phyloP scores from a whole-genome alignment of 441 rosid genomes.

The Erodium moschatum region DNA sequence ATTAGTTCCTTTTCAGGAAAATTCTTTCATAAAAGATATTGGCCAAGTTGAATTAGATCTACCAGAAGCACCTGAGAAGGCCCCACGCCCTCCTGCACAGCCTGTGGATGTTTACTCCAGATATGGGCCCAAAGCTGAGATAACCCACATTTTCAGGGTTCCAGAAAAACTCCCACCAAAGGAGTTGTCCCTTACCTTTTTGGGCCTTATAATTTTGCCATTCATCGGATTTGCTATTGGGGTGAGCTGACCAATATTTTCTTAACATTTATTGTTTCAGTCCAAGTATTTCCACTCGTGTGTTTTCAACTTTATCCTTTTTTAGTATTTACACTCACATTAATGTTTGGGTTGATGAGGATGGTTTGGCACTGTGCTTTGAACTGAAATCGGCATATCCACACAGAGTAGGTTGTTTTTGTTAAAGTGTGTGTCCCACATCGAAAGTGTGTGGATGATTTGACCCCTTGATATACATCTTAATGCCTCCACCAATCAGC shows the following conservation, averaged over 20 bases:
- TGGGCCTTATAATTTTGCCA: slow-evolving; percentile 68
- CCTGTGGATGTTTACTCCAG: slow-evolving; percentile 54
- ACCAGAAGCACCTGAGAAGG: slow-evolving; percentile 91
- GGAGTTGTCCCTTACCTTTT: slow-evolving; percentile 71
- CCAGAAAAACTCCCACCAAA: slow-evolving; percentile 83
- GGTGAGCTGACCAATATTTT: slow-evolving; percentile 38
- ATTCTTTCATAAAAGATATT: slow-evolving; percentile 58
- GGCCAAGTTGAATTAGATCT: slow-evolving; percentile 74
- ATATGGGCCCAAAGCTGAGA: slow-evolving; percentile 82
- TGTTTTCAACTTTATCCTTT: background rate
- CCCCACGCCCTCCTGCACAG: slow-evolving; percentile 53
- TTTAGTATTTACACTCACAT: background rate
- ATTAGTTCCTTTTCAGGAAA: slow-evolving; percentile 50
- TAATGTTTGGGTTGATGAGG: background rate
- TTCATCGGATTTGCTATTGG: slow-evolving; percentile 67
- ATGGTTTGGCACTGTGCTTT: too few species aligned
- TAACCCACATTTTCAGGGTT: slow-evolving; percentile 67
- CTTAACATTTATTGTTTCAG: background rate
- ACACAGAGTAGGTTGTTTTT: background rate
- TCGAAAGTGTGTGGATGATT: too few species aligned
- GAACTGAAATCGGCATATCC: too few species aligned
- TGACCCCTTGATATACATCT: too few species aligned
- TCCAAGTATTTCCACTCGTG: slow-evolving; percentile 4
- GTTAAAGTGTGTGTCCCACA: too few species aligned
- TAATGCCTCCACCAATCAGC: too few species aligned